Evolutionary conservation across 192 early-diverging fungal genomes (phyloP).

Genomic region (Geranomyces michiganensis): DNA sequence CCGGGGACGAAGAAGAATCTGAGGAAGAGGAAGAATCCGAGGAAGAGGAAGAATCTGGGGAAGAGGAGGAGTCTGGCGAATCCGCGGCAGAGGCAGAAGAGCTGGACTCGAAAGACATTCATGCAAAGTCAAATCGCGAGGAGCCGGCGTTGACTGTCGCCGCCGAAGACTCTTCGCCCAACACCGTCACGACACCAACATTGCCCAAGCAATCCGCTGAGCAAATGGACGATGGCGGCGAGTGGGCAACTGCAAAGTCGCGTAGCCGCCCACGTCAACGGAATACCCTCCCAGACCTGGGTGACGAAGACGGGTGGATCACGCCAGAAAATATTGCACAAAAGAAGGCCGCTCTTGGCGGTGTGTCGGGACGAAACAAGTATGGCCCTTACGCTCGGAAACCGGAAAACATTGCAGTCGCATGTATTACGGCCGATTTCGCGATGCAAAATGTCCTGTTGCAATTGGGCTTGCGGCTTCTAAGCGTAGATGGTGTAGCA

Average conservation of each 20-base stretch:
- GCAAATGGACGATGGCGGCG: background rate
- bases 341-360: conserved; percentile 54
- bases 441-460: conserved; percentile 97
- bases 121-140: background rate
- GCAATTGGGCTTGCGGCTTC: conserved; percentile 86
- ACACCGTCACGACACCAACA: background rate
- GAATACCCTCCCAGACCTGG: conserved; percentile 27
- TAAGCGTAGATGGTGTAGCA: conserved; percentile 80
- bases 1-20: background rate
- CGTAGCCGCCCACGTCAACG: conserved; percentile 5
- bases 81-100: background rate
- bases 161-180: background rate
- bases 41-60: background rate
- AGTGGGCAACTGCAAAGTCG: conserved; percentile 19
- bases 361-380: conserved; percentile 8
- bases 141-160: background rate
- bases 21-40: conserved; percentile 1
- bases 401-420: conserved; percentile 64
- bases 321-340: conserved; percentile 85
- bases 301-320: conserved; percentile 83
- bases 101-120: background rate
- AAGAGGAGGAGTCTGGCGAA: background rate
- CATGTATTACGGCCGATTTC: conserved; percentile 89
- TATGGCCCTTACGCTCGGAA: conserved; percentile 9
- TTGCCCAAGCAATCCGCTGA: background rate